Percentiles rank a stretch among this genome's conserved stretches.
Evolutionary conservation across 2,329 filamentous ascomycete species (phyloP).

Genomic region (Cladosporium sp.): DNA sequence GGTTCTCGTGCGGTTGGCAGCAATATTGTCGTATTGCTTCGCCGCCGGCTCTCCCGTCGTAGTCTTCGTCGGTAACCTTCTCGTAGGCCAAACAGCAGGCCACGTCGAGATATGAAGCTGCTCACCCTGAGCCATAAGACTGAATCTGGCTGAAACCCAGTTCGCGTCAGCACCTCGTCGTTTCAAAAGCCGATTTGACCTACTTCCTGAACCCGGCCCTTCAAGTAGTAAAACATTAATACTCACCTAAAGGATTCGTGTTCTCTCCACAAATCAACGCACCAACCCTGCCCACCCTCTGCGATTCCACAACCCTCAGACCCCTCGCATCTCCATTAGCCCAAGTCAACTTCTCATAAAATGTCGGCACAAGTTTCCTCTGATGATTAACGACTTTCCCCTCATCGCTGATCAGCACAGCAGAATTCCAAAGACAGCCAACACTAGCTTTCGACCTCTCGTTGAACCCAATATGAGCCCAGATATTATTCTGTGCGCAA

Average conservation of each 20-base stretch:
- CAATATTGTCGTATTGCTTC: slow-evolving; percentile 51
- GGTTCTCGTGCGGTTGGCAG: slow-evolving; percentile 49
- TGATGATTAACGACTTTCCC: slow-evolving; percentile 50
- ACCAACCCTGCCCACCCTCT: slow-evolving; percentile 44
- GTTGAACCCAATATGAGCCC: slow-evolving; percentile 50
- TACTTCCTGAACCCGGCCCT: too few species aligned
- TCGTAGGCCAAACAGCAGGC: slow-evolving; percentile 54
- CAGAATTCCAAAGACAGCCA: slow-evolving; percentile 50
- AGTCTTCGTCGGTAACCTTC: slow-evolving; percentile 4
- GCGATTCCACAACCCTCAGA: slow-evolving; percentile 43
- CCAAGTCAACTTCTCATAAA: slow-evolving; percentile 56
- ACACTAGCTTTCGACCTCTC: slow-evolving; percentile 43
- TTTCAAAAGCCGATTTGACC: too few species aligned
- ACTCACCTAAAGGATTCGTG: slow-evolving; percentile 48
- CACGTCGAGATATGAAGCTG: slow-evolving; percentile 54
- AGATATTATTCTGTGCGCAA: slow-evolving; percentile 35
- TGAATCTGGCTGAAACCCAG: slow-evolving; percentile 37
- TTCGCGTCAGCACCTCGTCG: neutral
- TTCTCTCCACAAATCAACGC: slow-evolving; percentile 55
- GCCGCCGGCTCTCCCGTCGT: neutral
- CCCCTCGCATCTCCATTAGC: slow-evolving; percentile 50
- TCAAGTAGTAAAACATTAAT: neutral
- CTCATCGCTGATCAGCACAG: slow-evolving; percentile 42
- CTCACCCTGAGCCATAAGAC: slow-evolving; percentile 52
- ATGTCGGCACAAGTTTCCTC: slow-evolving; percentile 53